Evolutionary conservation across 306 rosid genomes (phyloP), one percentile per base, ranked within the genome.

Genomic region (Malus fusca): DNA sequence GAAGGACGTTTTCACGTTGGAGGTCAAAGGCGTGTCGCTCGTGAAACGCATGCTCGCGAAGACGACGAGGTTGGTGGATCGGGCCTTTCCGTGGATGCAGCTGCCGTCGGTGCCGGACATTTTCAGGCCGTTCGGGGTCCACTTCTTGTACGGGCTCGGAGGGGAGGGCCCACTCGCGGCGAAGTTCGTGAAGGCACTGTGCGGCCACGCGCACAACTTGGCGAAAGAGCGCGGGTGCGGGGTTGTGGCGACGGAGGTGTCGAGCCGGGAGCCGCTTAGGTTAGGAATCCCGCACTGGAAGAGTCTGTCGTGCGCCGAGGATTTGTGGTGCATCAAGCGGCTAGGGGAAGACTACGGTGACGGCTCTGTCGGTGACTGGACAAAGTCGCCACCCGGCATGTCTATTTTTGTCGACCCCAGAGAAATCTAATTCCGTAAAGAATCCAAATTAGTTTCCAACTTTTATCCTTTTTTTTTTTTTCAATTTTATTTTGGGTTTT

Each of bases 361-460:
- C 55, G 96, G 92, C 52, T 85, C 97, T 6, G 81, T 95, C 18
- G 98, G 97, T 81, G 99, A 95, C 84, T 95, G 99, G 99, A 90
- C 99, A 23, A 95, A 95, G 64, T 90, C 97, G 18, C 78, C 82
- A 3, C 89, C 97, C 14, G 97, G 85, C 52, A 19, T 53, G 79
- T 90, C 99, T 65, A 89, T 95, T 83, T 95, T 95, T 78, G 97
- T 95, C 78, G 99, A 95, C 76, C 99, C 99, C 2, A 90, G 99
- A 78, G 99, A 95, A 79, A 6, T 95, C 78, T 95, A 74, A n/a
- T 31, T 69, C 40, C 31, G 65, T 42, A 67, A 42, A 64, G 74
- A 80, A 75, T 75, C 55, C 30, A 10, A 75, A 37, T 33, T 75
- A 42, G 43, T 23, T 8, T 67, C 4, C 28, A 10, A 21, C 5